These are phyloP conservation scores for Monosporozyma servazzii DNA, from an alignment of 805 yeast genomes.

Conservation along the genomic window DNA sequence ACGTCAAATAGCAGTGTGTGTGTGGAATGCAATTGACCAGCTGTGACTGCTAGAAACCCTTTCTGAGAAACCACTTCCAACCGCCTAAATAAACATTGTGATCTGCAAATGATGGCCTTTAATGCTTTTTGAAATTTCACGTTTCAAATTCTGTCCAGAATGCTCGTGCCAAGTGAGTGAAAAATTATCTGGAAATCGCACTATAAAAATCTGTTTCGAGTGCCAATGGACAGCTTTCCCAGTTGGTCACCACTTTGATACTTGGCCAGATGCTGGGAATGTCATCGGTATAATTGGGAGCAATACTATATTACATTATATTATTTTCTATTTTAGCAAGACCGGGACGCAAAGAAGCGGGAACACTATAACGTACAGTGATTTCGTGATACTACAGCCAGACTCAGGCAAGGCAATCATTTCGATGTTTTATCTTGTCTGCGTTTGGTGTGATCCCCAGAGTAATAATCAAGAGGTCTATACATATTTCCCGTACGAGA, in stretches of 20 bases:
- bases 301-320: background rate
- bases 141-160: background rate
- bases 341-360: constrained; percentile 2
- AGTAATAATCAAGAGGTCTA: constrained; percentile 16
- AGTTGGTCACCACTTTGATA: background rate
- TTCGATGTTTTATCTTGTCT: background rate
- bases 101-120: background rate
- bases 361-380: constrained; percentile 1
- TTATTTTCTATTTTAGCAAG: background rate
- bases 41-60: no score
- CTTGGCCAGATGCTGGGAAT: background rate
- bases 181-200: background rate
- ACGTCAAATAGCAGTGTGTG: background rate
- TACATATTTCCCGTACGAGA: constrained; percentile 19
- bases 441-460: constrained; percentile 8
- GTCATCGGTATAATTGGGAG: background rate
- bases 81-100: background rate
- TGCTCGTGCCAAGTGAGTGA: background rate
- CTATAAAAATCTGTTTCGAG: background rate
- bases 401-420: background rate
- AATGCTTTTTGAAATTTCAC: background rate
- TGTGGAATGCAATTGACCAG: background rate
- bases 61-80: background rate
- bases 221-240: background rate
- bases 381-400: constrained; percentile 12